Evolutionary conservation across 306 rosid species (phyloP).

Genomic region (Begonia masoniana): DNA sequence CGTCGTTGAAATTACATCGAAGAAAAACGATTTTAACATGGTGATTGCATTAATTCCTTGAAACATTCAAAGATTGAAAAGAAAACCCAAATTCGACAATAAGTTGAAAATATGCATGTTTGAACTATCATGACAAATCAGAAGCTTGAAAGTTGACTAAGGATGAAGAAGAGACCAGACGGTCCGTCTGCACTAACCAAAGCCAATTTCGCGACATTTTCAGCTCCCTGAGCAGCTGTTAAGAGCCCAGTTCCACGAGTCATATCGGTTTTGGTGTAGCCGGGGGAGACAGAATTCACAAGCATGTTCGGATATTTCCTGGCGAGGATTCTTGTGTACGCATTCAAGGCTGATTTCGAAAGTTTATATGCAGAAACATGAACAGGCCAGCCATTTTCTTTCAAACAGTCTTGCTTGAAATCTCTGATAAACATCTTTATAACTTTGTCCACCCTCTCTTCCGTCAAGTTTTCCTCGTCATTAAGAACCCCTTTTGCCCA

Average conservation of each 20-base stretch:
- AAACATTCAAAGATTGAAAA: too few species aligned
- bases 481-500: constrained; percentile 2
- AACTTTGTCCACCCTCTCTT: constrained; percentile 11
- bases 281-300: constrained; percentile 4
- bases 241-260: background rate
- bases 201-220: background rate
- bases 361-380: background rate
- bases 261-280: constrained; percentile 4
- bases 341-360: constrained; percentile 10
- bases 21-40: too few species aligned
- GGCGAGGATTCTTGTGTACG: constrained; percentile 14
- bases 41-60: too few species aligned
- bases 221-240: constrained; percentile 4
- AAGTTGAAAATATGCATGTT: too few species aligned
- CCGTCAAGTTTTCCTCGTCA: constrained; percentile 3
- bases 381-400: constrained; percentile 5
- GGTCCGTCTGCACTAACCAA: background rate
- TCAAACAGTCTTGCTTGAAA: constrained; percentile 3
- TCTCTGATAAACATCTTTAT: constrained; percentile 2
- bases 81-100: too few species aligned
- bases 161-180: constrained; percentile 1
- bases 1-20: too few species aligned
- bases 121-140: background rate
- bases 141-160: background rate
- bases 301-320: constrained; percentile 1